Conservation (phyloP, 768 basidiomycete genomes). For the Tricholoma flavovirens region DNA sequence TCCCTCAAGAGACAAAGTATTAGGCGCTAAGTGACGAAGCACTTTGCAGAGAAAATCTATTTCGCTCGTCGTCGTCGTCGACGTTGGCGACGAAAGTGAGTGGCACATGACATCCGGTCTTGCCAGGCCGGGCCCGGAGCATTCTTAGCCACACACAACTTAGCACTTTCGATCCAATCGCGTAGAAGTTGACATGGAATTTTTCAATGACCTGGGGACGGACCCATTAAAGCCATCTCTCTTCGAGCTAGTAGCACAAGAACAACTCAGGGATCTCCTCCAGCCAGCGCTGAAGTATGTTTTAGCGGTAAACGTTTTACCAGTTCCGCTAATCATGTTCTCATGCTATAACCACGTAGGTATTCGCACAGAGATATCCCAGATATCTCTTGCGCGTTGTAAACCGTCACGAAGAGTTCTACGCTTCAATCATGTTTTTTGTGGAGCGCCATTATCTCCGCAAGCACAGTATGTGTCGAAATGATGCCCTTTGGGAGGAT, state of each 20-base stretch:
- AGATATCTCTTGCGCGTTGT: conserved; percentile 87
- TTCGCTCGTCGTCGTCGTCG: neutral
- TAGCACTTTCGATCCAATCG: too few relatives aligned
- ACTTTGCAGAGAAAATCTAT: conserved; percentile 1
- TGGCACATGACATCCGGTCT: too few relatives aligned
- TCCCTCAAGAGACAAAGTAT: conserved; percentile 10
- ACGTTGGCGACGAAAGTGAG: neutral
- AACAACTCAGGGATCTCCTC: conserved; percentile 85
- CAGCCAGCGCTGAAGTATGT: conserved; percentile 96
- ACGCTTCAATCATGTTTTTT: conserved; percentile 80
- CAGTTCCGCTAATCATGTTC: neutral
- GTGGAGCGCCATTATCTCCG: conserved; percentile 89
- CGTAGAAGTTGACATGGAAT: conserved; percentile 50
- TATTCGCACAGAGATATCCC: conserved; percentile 92
- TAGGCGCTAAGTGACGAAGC: conserved; percentile 7
- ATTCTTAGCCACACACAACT: too few relatives aligned
- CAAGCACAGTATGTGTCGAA: conserved; percentile 62
- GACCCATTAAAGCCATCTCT: conserved; percentile 75
- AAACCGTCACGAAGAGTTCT: conserved; percentile 95
- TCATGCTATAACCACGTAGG: conserved; percentile 38
- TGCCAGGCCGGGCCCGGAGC: too few relatives aligned
- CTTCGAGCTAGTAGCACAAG: conserved; percentile 91
- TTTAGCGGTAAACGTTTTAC: conserved; percentile 58
- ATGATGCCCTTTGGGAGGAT: neutral
- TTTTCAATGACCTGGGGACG: conserved; percentile 70